Base-by-base conservation (phyloP, 495 filamentous ascomycete genomes). In the Hyaloscypha hepaticicola region DNA sequence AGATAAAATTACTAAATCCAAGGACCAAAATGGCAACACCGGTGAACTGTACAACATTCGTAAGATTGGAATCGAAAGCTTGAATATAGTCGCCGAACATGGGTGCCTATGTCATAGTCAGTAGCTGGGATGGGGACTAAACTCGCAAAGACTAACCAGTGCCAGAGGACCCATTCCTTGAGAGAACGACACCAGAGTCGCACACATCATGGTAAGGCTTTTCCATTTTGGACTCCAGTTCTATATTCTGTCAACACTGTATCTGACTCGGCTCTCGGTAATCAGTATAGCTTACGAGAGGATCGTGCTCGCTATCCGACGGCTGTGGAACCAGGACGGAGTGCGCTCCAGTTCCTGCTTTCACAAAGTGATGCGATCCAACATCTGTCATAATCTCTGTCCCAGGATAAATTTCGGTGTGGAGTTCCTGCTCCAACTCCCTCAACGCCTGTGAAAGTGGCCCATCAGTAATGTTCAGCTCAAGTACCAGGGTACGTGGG, bases 1-100 rank as follows among this genome's bases (percentile, higher is more conserved):
- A 87, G 65, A 88, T 77, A 73, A 88, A 88, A 66, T 88, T 88
- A 66, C 82, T 85, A 69, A 88, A 88, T 1, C 86, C 85, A 7
- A 88, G 77, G 0, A 88, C 80, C 21, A 89, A 66, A 66, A 88
- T 88, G 48, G 81, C 80, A n/a, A 88, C 76, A 25, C 86, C 86
- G 5, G 68, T 59, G 57, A 72, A 70, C 58, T 70, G 61, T 59
- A 66, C 62, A 22, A 70, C 63, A 34, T 57, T 33, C 38, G 64
- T 25, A 3, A 69, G 38, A 53, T 63, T 38, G 0, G 58, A 60
- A 63, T 63, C 31, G 64, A 69, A 75, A 19, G 60, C 66, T 58
- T 61, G 55, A 38, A 68, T 70, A 45, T 69, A 72, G 26, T 72
- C 60, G 19, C 57, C 58, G 21, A 71, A 71, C 63, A 68, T 68